Evolutionary conservation across 2,329 filamentous ascomycete species (phyloP), one percentile per base, ranked within the genome.

Genomic region (Curvularia hawaiiensis): DNA sequence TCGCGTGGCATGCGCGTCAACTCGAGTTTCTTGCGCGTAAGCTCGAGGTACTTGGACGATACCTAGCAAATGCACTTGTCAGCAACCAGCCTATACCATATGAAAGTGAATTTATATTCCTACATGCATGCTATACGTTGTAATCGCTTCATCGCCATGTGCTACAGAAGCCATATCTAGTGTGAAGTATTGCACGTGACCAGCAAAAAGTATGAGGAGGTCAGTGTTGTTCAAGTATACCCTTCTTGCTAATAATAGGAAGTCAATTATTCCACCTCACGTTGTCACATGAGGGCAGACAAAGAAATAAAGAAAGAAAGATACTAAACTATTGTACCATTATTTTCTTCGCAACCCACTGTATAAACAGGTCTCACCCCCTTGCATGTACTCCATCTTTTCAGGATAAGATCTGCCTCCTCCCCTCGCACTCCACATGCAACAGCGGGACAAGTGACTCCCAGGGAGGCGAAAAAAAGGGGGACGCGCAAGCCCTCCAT

Each of bases 1-100:
- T 89, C 86, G 65, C 86, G 84, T 40, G 88, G 88, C 30, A 90
- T 75, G 56, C 88, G 80, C 22, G 86, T 87, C 45, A 90, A 79
- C 67, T 89, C 85, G 10, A 90, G 79, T 72, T 90, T 91, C 71
- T 85, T 83, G 68, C 79, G 83, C 6, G 88, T 90, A 58, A 90
- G 79, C 45, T 89, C 83, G 1, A 90, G 80, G 71, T 90, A 90
- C 66, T 84, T 85, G 53, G 82, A 84, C 2, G 87, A 89, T 16
- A 90, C 84, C 87, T 89, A 54, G 20, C 11, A 4, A 5, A 7
- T 12, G 26, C 52, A 31, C 48, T 44, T 12, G 7, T 46, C 11
- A 8, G 26, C 3, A 8, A 2, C 18, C 12, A 3, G 7, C 18
- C 6, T 12, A 10, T 30, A 12, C 1, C 20, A 4, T 14, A 6